These are phyloP conservation scores for Aspergillus phoenicis DNA, from an alignment of 2,329 filamentous ascomycete species.

Conservation along the genomic window DNA sequence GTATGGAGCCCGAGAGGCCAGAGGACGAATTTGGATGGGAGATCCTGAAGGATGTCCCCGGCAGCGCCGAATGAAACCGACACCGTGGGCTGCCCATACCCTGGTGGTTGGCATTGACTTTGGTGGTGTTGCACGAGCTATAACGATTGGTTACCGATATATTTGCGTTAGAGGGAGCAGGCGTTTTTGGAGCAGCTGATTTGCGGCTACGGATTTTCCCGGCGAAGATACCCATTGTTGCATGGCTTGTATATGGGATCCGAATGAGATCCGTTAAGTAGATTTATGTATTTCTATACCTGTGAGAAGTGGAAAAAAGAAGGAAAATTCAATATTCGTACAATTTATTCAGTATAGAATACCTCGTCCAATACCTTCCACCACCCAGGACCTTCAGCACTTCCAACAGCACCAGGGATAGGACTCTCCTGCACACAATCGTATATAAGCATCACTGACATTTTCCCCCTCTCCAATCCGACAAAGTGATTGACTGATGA, in stretches of 20 bases:
- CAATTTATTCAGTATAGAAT: conserved; percentile 32
- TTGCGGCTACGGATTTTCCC: conserved; percentile 20
- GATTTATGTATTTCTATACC: no score
- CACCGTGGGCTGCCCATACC: neutral
- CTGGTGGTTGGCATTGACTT: conserved; percentile 21
- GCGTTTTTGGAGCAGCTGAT: conserved; percentile 28
- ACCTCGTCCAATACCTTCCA: conserved; percentile 42
- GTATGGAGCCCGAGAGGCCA: conserved; percentile 51
- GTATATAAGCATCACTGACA: no score
- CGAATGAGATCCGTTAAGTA: neutral
- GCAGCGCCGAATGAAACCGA: conserved; percentile 33
- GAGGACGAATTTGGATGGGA: conserved; percentile 55
- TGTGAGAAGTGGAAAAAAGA: no score
- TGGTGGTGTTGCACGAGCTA: conserved; percentile 20
- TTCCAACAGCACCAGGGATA: conserved; percentile 34
- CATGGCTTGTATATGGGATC: conserved; percentile 20
- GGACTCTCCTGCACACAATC: conserved; percentile 31
- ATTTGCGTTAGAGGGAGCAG: conserved; percentile 12
- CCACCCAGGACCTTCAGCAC: conserved; percentile 40
- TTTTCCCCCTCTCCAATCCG: no score
- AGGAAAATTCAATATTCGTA: no score
- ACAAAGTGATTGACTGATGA: neutral
- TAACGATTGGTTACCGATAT: conserved; percentile 22
- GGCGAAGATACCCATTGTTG: conserved; percentile 31
- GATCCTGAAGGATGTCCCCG: conserved; percentile 47